phyloP scores from a whole-genome alignment of 768 basidiomycete genomes.

The Suillus subaureus region DNA sequence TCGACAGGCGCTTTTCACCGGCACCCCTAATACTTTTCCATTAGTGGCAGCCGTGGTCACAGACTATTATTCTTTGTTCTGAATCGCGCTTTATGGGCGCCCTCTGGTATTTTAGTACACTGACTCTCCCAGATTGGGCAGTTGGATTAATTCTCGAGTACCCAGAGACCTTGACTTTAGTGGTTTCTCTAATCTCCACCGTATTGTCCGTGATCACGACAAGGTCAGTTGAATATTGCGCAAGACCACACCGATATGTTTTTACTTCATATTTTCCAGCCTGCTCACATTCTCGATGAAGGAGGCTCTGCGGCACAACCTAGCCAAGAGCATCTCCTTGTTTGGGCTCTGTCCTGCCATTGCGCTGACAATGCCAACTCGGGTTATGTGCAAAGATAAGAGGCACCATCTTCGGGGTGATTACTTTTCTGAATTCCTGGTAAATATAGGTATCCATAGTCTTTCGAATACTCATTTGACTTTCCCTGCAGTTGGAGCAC shows the following conservation, averaged over 20 bases:
- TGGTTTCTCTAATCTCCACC: too few relatives aligned
- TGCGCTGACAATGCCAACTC: too few relatives aligned
- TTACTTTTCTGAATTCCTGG: not conserved
- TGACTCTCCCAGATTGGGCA: too few relatives aligned
- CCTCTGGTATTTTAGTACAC: not conserved
- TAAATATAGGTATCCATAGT: too few relatives aligned
- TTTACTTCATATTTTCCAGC: not conserved
- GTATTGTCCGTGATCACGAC: not conserved
- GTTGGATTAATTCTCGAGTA: too few relatives aligned
- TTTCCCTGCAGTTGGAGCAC: too few relatives aligned
- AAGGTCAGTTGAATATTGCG: not conserved
- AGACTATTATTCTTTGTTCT: not conserved
- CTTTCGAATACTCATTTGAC: too few relatives aligned
- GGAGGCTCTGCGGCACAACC: too few relatives aligned
- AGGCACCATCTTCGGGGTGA: not conserved
- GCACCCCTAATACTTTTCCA: not conserved
- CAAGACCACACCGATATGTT: not conserved
- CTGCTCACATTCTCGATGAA: not conserved
- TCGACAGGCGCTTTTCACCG: not conserved
- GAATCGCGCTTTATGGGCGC: not conserved
- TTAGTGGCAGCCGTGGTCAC: not conserved
- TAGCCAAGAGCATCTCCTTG: too few relatives aligned
- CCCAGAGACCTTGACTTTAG: too few relatives aligned
- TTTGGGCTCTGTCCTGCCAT: too few relatives aligned
- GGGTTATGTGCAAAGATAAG: too few relatives aligned